Conservation (phyloP, 2,329 filamentous ascomycete species). For the Penicillium carneum region DNA sequence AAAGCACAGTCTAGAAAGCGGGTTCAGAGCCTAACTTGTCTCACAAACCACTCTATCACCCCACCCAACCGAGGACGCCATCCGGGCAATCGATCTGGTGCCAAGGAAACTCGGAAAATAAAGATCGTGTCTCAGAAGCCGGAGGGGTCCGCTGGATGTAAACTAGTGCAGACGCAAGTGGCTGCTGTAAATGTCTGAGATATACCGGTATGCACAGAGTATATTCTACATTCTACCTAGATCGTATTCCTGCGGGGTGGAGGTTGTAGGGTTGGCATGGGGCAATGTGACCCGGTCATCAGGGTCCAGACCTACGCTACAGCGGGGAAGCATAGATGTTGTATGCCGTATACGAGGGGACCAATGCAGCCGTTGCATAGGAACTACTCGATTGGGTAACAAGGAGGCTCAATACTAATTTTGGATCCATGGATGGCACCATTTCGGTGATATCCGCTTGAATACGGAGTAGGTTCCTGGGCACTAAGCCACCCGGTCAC, state of each 20-base stretch:
- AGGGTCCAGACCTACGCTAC: not conserved
- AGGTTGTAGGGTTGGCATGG: not conserved
- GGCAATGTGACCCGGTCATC: not conserved
- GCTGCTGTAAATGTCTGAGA: not conserved
- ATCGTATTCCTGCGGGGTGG: not conserved
- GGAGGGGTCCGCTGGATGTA: not conserved
- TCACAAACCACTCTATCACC: not conserved
- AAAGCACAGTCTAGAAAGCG: no score
- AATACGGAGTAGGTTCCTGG: no score
- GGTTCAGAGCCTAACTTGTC: not conserved
- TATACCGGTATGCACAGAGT: not conserved
- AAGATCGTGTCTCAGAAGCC: not conserved
- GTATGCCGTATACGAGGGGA: no score
- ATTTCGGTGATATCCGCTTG: not conserved
- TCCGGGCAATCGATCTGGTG: not conserved
- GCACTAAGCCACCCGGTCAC: not conserved
- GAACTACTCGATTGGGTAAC: not conserved
- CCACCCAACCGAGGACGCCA: not conserved
- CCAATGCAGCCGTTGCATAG: not conserved
- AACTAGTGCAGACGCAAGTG: not conserved
- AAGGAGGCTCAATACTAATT: conserved; percentile 9
- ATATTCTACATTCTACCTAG: not conserved
- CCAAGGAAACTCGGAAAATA: conserved; percentile 4
- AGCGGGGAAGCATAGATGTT: not conserved
- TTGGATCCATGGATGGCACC: not conserved